Evolutionary conservation across 1,284 basidiomycete genomes (phyloP).

Genomic region (Vanrija sp.): DNA sequence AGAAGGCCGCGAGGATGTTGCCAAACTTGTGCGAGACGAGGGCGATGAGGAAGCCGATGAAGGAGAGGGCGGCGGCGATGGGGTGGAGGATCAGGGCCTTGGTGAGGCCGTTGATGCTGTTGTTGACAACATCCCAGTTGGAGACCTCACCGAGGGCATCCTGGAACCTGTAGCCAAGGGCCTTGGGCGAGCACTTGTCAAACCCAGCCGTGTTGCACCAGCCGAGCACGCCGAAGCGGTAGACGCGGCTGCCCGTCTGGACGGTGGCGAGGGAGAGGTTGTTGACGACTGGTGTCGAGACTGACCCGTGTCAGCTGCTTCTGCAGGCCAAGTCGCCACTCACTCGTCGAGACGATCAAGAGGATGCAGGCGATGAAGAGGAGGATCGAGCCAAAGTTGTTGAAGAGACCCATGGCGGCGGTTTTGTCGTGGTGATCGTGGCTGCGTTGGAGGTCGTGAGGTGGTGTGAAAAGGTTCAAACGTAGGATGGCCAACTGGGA

Average conservation of each 20-base stretch:
- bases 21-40: slow-evolving; percentile 37
- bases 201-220: slow-evolving; percentile 26
- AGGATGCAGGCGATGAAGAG: slow-evolving; percentile 12
- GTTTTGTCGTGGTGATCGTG: too few species aligned
- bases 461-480: too few species aligned
- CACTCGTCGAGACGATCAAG: slow-evolving; percentile 29
- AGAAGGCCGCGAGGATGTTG: slow-evolving; percentile 38
- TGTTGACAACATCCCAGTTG: slow-evolving; percentile 15
- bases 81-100: slow-evolving; percentile 44
- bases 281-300: slow-evolving; percentile 39
- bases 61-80: slow-evolving; percentile 37
- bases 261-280: slow-evolving; percentile 36
- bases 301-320: slow-evolving; percentile 4
- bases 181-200: slow-evolving; percentile 19
- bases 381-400: background rate
- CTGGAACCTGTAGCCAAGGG: slow-evolving; percentile 31
- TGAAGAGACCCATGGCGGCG: too few species aligned
- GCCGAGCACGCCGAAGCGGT: slow-evolving; percentile 40
- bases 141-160: slow-evolving; percentile 14
- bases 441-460: too few species aligned
- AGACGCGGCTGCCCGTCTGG: slow-evolving; percentile 1
- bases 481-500: too few species aligned
- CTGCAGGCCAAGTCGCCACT: slow-evolving; percentile 8
- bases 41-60: slow-evolving; percentile 41
- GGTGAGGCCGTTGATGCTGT: slow-evolving; percentile 23